Conservation (phyloP, 2,329 filamentous ascomycete genomes). For the Neoarthrinium moseri region DNA sequence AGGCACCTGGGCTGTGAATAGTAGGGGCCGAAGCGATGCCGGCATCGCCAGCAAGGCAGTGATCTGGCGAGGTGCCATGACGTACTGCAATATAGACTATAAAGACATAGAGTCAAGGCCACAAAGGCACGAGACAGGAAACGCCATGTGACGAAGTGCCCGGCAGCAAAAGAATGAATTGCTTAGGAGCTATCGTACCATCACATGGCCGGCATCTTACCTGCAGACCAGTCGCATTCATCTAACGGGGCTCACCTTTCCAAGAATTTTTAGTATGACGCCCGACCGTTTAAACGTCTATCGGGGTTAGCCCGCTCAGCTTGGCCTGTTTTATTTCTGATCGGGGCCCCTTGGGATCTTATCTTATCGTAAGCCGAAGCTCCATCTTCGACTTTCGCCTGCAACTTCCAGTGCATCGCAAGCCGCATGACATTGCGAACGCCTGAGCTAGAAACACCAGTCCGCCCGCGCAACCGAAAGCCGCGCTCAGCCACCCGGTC, state of each 20-base stretch:
- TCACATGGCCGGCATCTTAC: neutral
- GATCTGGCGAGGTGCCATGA: constrained; percentile 19
- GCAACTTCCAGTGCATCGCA: no score
- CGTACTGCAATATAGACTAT: neutral
- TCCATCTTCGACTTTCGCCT: neutral
- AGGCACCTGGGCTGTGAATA: constrained; percentile 11
- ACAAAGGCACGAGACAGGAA: neutral
- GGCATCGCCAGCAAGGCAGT: constrained; percentile 25
- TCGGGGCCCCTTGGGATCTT: no score
- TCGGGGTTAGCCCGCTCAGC: no score
- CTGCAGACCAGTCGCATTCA: neutral
- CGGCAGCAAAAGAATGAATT: neutral
- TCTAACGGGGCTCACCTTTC: neutral
- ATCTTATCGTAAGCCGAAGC: constrained; percentile 4
- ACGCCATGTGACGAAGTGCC: neutral
- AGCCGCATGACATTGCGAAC: no score
- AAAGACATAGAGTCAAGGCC: neutral
- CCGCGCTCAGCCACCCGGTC: no score
- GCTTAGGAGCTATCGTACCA: neutral
- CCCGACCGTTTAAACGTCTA: no score
- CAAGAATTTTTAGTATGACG: constrained; percentile 3
- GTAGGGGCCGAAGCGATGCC: constrained; percentile 20
- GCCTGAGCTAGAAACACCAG: no score
- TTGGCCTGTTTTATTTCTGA: no score
- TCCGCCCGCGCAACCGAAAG: no score